Evolutionary conservation across 805 yeast species (phyloP).

Genomic region (Clavispora fructus): DNA sequence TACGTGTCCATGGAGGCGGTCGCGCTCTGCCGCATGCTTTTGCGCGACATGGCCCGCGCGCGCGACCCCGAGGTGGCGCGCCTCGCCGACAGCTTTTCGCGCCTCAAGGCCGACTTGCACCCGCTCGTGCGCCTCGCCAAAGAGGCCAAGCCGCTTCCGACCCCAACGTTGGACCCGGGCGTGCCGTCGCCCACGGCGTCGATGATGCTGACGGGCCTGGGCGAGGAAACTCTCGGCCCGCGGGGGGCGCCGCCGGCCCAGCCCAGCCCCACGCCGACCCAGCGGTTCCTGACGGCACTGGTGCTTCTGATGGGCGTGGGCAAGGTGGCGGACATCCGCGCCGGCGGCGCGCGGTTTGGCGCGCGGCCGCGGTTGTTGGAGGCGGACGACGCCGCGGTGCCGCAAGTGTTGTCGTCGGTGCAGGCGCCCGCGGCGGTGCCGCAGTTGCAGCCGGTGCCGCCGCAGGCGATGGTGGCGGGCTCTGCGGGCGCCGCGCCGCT

Average conservation of each 20-base stretch:
- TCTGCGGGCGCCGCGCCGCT: not conserved
- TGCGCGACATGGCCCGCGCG: slow-evolving; percentile 30
- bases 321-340: slow-evolving; percentile 21
- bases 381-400: not conserved
- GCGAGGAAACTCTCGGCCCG: not conserved
- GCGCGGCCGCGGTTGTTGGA: not conserved
- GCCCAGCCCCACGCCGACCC: slow-evolving; percentile 22
- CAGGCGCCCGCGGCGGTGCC: not conserved
- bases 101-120: slow-evolving; percentile 57
- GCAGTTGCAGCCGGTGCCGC: not conserved
- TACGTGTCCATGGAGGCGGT: slow-evolving; percentile 34
- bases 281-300: slow-evolving; percentile 34
- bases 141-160: slow-evolving; percentile 64
- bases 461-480: not conserved
- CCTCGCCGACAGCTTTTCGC: slow-evolving; percentile 49
- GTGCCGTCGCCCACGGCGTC: slow-evolving; percentile 24
- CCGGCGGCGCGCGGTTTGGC: not conserved
- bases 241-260: slow-evolving; percentile 6
- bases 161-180: slow-evolving; percentile 50
- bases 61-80: slow-evolving; percentile 30
- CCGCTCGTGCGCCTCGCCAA: slow-evolving; percentile 60
- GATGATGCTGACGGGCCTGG: not conserved
- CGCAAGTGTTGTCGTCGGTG: not conserved
- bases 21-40: slow-evolving; percentile 27
- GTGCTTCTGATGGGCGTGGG: slow-evolving; percentile 40